phyloP scores from a whole-genome alignment of 495 filamentous ascomycete genomes.

The Aspergillus mulundensis region DNA sequence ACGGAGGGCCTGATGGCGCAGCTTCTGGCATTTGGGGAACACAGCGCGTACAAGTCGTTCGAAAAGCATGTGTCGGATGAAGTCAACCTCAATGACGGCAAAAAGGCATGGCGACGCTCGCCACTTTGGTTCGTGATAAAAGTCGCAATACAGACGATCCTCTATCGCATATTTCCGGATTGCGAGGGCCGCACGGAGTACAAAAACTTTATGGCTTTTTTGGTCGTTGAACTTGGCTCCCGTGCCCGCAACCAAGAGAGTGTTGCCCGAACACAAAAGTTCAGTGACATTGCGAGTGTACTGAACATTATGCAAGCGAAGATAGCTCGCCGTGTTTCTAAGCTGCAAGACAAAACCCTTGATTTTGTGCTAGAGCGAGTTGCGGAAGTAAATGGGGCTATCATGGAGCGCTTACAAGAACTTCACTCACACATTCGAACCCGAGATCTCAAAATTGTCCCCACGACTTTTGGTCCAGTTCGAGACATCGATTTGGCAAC shows the following conservation, averaged over 20 bases:
- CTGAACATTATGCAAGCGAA: constrained; percentile 45
- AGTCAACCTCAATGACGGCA: constrained; percentile 11
- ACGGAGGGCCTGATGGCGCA: constrained; percentile 48
- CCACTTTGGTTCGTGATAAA: constrained; percentile 18
- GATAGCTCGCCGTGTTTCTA: constrained; percentile 40
- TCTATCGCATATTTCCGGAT: constrained; percentile 46
- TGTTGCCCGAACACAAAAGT: constrained; percentile 27
- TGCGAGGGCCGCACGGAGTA: constrained; percentile 32
- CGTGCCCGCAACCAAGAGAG: too few species aligned
- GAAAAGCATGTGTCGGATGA: constrained; percentile 18
- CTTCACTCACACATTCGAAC: neutral
- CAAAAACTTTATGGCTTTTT: constrained; percentile 49
- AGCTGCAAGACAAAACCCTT: constrained; percentile 25
- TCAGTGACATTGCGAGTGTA: constrained; percentile 20
- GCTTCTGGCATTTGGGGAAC: constrained; percentile 16
- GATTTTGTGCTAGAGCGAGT: constrained; percentile 8
- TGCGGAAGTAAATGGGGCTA: neutral
- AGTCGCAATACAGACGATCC: constrained; percentile 25
- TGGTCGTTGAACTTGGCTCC: constrained; percentile 30
- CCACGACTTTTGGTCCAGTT: neutral
- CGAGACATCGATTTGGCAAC: constrained; percentile 13
- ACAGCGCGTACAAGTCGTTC: constrained; percentile 10
- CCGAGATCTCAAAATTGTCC: neutral
- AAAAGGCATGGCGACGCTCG: constrained; percentile 19
- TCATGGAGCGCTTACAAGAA: neutral